phyloP scores from a whole-genome alignment of 768 basidiomycete species.

The Pilatotrama ljubarskyi region DNA sequence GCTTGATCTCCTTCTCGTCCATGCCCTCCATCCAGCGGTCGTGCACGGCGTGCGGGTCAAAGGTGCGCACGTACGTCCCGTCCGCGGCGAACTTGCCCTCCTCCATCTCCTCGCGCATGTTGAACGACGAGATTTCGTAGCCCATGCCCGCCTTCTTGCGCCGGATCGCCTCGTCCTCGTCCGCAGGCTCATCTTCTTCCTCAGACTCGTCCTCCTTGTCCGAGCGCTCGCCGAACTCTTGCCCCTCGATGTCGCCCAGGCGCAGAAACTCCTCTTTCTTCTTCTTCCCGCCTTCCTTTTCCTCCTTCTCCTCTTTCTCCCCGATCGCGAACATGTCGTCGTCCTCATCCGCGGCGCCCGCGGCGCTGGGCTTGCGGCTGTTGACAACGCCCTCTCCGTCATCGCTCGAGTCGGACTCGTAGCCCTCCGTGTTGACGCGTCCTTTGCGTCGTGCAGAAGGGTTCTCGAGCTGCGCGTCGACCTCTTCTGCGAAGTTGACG shows the following conservation, averaged over 20 bases:
- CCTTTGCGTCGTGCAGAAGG: conserved; percentile 64
- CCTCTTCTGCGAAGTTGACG: conserved; percentile 72
- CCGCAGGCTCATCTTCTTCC: conserved; percentile 50
- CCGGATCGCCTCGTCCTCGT: conserved; percentile 80
- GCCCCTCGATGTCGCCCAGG: conserved; percentile 95
- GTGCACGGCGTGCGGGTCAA: conserved; percentile 89
- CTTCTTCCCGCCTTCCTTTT: conserved; percentile 46
- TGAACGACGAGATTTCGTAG: conserved; percentile 90
- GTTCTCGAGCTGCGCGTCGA: conserved; percentile 71
- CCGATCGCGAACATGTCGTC: conserved; percentile 81
- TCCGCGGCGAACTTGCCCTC: conserved; percentile 97
- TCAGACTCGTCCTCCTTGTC: conserved; percentile 44
- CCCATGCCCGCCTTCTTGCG: conserved; percentile 89
- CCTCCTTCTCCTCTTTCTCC: conserved; percentile 44
- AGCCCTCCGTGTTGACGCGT: conserved; percentile 81
- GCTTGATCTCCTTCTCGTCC: conserved; percentile 82
- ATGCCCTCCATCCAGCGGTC: conserved; percentile 96
- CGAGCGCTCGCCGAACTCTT: conserved; percentile 70
- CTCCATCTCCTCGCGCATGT: conserved; percentile 99
- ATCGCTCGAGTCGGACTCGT: conserved; percentile 92
- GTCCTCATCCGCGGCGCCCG: conserved; percentile 48
- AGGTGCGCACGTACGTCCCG: conserved; percentile 81
- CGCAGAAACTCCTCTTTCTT: conserved; percentile 76
- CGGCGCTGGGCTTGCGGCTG: conserved; percentile 58
- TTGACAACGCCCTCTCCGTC: conserved; percentile 92